These are phyloP conservation scores for Neocucurbitaria cava DNA, from an alignment of 2,329 filamentous ascomycete genomes.

Conservation along the genomic window DNA sequence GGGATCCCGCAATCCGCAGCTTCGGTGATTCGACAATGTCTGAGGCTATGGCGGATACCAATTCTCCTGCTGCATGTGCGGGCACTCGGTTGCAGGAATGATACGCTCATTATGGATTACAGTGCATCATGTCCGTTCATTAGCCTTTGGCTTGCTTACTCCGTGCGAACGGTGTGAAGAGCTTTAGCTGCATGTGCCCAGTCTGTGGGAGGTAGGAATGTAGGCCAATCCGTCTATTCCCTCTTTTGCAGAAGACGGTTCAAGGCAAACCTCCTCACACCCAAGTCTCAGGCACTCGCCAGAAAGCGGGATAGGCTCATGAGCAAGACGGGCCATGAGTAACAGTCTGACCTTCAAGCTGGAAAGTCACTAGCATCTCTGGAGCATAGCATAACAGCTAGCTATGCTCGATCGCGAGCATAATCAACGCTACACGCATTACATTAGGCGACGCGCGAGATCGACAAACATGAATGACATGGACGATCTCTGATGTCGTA, in stretches of 20 bases:
- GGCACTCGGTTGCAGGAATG: conserved; percentile 7
- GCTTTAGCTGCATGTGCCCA: conserved; percentile 19
- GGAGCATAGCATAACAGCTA: background rate
- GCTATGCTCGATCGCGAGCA: background rate
- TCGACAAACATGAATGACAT: conserved; percentile 16
- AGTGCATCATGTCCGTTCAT: conserved; percentile 13
- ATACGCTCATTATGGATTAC: conserved; percentile 11
- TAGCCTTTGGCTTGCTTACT: conserved; percentile 14
- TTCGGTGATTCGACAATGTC: conserved; percentile 7
- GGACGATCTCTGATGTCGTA: conserved; percentile 35
- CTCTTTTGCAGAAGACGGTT: conserved; percentile 12
- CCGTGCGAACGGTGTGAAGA: conserved; percentile 30
- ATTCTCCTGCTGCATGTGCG: conserved; percentile 14
- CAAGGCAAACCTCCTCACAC: conserved; percentile 5
- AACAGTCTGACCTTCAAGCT: background rate
- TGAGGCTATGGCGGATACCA: conserved; percentile 11
- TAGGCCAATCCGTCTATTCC: conserved; percentile 21
- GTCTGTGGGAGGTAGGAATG: conserved; percentile 11
- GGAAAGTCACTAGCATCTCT: background rate
- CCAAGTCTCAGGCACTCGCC: background rate
- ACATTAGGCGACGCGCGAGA: conserved; percentile 13
- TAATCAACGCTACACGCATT: background rate
- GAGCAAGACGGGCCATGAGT: background rate
- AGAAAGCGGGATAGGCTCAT: background rate
- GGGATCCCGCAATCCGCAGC: conserved; percentile 12